Conservation (phyloP, 495 filamentous ascomycete genomes). For the Hypoxylon lienhwacheense region DNA sequence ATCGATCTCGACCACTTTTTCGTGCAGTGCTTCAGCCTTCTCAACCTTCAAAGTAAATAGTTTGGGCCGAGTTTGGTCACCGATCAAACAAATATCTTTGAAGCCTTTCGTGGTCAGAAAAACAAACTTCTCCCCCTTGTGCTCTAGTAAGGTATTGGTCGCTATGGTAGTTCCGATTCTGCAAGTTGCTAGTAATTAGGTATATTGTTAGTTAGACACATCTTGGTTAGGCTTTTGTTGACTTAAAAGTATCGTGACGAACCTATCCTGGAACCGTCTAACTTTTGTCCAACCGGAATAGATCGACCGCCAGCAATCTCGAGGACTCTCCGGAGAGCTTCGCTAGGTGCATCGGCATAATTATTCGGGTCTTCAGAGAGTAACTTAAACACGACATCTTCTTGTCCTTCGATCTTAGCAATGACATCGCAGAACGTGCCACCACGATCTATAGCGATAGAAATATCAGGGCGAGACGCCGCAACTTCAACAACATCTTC, state of each 20-base stretch:
- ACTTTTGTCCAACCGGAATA: constrained; percentile 61
- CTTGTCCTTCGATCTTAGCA: constrained; percentile 37
- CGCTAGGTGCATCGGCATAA: constrained; percentile 83
- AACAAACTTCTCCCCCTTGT: constrained; percentile 88
- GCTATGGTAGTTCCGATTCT: constrained; percentile 89
- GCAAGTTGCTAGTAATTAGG: constrained; percentile 61
- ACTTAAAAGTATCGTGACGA: neutral
- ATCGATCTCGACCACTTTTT: constrained; percentile 72
- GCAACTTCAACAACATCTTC: neutral
- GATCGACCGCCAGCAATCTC: constrained; percentile 44
- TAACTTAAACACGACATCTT: constrained; percentile 79
- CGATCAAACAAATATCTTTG: constrained; percentile 49
- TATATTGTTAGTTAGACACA: too few relatives aligned
- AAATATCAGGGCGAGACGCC: neutral
- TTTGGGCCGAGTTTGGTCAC: constrained; percentile 76
- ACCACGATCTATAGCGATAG: constrained; percentile 63
- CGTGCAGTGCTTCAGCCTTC: constrained; percentile 75
- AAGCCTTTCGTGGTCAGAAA: constrained; percentile 91
- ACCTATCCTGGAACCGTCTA: neutral
- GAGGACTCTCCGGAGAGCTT: constrained; percentile 86
- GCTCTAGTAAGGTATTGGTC: constrained; percentile 83
- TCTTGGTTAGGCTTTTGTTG: too few relatives aligned
- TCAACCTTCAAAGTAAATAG: constrained; percentile 79
- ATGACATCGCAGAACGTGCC: constrained; percentile 66
- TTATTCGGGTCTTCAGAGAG: constrained; percentile 84